A percentile compares a stretch with the other conserved stretches of the same genome.
Conservation (phyloP, 2,329 filamentous ascomycete genomes). For the Mariannaea sp. region DNA sequence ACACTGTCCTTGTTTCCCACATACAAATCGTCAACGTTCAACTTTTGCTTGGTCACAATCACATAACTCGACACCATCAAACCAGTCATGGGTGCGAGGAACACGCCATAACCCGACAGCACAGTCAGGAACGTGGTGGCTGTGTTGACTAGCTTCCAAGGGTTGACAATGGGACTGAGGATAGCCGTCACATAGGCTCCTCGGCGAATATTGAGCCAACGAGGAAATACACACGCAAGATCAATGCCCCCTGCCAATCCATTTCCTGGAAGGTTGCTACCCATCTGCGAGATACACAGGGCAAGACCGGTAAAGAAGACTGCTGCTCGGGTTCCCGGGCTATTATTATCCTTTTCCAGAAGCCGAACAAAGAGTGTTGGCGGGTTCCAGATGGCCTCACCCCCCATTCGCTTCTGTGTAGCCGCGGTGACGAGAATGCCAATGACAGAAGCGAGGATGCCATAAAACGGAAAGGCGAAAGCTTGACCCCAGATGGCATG, state of each 20-base stretch:
- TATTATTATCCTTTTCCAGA: constrained; percentile 37
- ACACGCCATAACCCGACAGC: constrained; percentile 45
- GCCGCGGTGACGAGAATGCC: constrained; percentile 49
- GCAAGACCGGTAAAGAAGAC: constrained; percentile 47
- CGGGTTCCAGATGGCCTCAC: constrained; percentile 47
- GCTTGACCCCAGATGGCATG: constrained; percentile 45
- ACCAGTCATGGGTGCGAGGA: constrained; percentile 47
- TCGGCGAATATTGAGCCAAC: constrained; percentile 46
- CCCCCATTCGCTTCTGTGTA: constrained; percentile 44
- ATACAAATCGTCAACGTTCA: constrained; percentile 45
- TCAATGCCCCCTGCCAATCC: constrained; percentile 47
- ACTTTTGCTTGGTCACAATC: constrained; percentile 41
- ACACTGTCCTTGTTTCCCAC: constrained; percentile 39
- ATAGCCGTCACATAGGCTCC: constrained; percentile 46
- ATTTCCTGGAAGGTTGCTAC: constrained; percentile 46
- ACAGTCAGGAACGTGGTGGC: constrained; percentile 45
- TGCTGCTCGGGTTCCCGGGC: constrained; percentile 43
- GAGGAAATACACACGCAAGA: constrained; percentile 45
- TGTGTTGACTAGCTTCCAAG: constrained; percentile 46
- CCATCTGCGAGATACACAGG: constrained; percentile 44
- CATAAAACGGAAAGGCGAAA: constrained; percentile 44
- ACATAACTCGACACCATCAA: constrained; percentile 46
- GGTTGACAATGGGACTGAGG: constrained; percentile 44
- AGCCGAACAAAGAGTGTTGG: constrained; percentile 43
- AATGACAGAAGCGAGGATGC: constrained; percentile 43